Evolutionary conservation across 2,329 filamentous ascomycete genomes (phyloP).

Genomic region (Aspergillus bombycis): DNA sequence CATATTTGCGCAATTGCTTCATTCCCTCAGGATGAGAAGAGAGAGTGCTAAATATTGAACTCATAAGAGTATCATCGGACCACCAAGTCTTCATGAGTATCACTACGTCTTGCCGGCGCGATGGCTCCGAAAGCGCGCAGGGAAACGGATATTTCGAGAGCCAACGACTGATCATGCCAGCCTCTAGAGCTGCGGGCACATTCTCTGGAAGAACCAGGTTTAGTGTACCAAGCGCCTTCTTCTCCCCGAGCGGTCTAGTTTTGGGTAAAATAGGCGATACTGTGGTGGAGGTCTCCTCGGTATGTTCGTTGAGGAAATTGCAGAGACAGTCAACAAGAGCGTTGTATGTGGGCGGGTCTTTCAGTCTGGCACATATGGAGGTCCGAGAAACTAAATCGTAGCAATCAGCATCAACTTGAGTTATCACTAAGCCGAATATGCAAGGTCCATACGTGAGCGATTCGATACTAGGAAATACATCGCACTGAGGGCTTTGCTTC

Average conservation of each 20-base stretch:
- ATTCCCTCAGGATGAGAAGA: conserved; percentile 41
- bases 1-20: conserved; percentile 46
- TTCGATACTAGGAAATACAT: conserved; percentile 48
- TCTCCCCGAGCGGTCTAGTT: conserved; percentile 47
- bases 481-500: conserved; percentile 47
- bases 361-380: conserved; percentile 36
- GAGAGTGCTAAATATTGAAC: conserved; percentile 45
- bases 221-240: conserved; percentile 55
- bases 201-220: conserved; percentile 65
- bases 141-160: conserved; percentile 71
- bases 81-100: conserved; percentile 46
- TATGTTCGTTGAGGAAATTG: conserved; percentile 44
- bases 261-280: conserved; percentile 43
- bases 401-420: conserved; percentile 7
- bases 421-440: not conserved
- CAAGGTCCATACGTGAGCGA: conserved; percentile 38
- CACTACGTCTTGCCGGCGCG: conserved; percentile 44
- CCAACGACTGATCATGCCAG: conserved; percentile 72
- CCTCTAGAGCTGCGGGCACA: conserved; percentile 60
- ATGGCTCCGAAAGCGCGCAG: conserved; percentile 59
- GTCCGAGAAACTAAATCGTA: conserved; percentile 38
- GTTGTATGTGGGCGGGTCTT: conserved; percentile 40
- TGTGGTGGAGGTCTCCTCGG: conserved; percentile 37
- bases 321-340: conserved; percentile 47
- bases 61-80: conserved; percentile 48